Conservation (phyloP, 192 early-diverging fungal genomes). For the Entophlyctis luteolus region DNA sequence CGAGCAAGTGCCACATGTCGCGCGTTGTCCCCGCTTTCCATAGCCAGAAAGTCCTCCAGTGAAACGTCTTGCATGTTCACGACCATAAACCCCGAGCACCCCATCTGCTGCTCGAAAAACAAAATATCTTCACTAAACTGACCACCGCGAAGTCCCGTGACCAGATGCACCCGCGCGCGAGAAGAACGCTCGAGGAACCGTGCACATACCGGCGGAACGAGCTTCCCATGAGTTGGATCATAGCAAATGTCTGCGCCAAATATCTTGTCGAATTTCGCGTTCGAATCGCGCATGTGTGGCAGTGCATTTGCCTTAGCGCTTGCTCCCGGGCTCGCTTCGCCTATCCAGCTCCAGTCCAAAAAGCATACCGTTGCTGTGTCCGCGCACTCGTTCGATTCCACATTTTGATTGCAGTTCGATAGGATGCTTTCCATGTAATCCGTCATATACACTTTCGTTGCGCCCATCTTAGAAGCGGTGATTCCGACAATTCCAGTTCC, state of each 20-base stretch:
- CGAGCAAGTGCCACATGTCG: no score
- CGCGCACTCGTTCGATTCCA: background rate
- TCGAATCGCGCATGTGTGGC: background rate
- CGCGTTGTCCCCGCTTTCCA: no score
- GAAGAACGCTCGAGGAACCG: background rate
- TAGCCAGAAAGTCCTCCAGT: background rate
- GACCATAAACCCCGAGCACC: slow-evolving; percentile 1
- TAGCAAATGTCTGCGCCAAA: slow-evolving; percentile 20
- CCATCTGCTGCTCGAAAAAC: slow-evolving; percentile 8
- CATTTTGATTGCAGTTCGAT: background rate
- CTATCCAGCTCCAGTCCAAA: slow-evolving; percentile 22
- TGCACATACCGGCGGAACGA: slow-evolving; percentile 20
- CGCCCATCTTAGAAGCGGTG: background rate
- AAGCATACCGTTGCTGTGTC: background rate
- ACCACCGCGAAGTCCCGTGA: background rate
- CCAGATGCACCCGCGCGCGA: background rate
- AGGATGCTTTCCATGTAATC: slow-evolving; percentile 10
- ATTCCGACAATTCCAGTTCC: slow-evolving; percentile 22
- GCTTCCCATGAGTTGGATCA: slow-evolving; percentile 6
- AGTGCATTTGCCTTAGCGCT: background rate
- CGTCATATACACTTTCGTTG: slow-evolving; percentile 11
- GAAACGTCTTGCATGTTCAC: background rate
- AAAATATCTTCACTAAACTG: background rate
- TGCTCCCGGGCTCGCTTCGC: background rate
- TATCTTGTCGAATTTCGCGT: slow-evolving; percentile 4